Evolutionary conservation across 1,284 basidiomycete species (phyloP).

Genomic region (Pseudomicrostroma phylloplanum): DNA sequence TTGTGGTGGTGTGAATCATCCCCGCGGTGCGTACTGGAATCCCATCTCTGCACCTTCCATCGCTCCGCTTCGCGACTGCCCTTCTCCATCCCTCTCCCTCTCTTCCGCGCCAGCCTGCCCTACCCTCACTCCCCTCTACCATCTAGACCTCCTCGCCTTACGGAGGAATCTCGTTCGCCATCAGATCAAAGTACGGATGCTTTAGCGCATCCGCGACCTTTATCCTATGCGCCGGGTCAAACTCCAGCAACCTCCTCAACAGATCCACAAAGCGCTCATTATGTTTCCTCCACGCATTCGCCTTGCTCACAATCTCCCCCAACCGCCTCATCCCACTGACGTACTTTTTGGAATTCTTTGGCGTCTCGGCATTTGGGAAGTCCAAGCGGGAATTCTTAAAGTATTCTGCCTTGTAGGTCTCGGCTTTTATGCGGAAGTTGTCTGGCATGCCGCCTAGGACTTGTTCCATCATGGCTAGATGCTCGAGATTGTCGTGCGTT

Average conservation of each 20-base stretch:
- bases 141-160: slow-evolving; percentile 2
- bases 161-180: slow-evolving; percentile 38
- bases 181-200: slow-evolving; percentile 46
- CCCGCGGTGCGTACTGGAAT: too few species aligned
- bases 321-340: slow-evolving; percentile 78
- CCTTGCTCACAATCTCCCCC: slow-evolving; percentile 70
- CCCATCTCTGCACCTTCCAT: too few species aligned
- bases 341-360: slow-evolving; percentile 85
- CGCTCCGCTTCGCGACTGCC: too few species aligned
- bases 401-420: slow-evolving; percentile 73
- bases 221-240: slow-evolving; percentile 69
- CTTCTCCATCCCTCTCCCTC: too few species aligned
- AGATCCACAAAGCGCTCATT: slow-evolving; percentile 80
- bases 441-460: slow-evolving; percentile 96
- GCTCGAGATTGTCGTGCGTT: slow-evolving; percentile 97
- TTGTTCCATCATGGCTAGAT: slow-evolving; percentile 99
- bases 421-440: slow-evolving; percentile 60
- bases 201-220: slow-evolving; percentile 41
- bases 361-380: slow-evolving; percentile 81
- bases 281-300: slow-evolving; percentile 36
- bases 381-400: slow-evolving; percentile 81
- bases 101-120: too few species aligned
- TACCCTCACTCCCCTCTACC: too few species aligned
- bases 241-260: slow-evolving; percentile 77
- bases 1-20: too few species aligned